Base-by-base conservation (phyloP, 331 rosid species). In the Quercus tomentella region DNA sequence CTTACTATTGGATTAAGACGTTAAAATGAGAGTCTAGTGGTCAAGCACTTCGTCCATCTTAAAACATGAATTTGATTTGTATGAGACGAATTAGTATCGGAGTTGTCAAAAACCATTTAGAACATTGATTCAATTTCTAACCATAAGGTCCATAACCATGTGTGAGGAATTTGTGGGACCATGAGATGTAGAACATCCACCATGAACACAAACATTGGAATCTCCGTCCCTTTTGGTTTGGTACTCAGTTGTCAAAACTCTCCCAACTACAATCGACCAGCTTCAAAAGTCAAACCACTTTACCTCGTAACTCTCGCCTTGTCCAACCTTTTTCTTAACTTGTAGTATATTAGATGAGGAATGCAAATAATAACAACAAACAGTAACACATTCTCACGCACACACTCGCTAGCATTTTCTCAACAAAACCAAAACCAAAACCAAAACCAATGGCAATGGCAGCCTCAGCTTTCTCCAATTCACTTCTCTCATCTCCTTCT, bases 381-480 rank as follows among this genome's bases (percentile, higher is more conserved):
- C 45, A 8, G 12, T 2, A 41, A 41, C 45, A 41, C 30, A 21
- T 57, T 21, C 11, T 1, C 11, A 21, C 63, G 23, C 26, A 21
- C 65, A 2, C 16, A 22, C 28, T 21, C 6, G 30, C 23, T 58
- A 3, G 2, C 71, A 2, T 63, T 63, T 63, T 28, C 70, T 28
- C 45, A 41, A 8, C 45, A 41, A 41, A 41, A 8, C 12, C 45
- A 41, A 41, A 41, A 8, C 12, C 45, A 41, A 41, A 41, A 8
- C 12, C 45, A 41, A 41, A 41, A 8, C 12, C 45, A 41, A 9
- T 41, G 11, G 45, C 89, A 79, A 82, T 81, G 63, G 52, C 43
- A 35, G 72, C 84, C 22, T 79, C 88, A 31, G 74, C 82, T 78
- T 9, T 89, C 80, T 78, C 90, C 49, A 85, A 67, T 78, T 17